phyloP scores from a whole-genome alignment of 1,284 basidiomycete species.

The Apiotrichum domesticum region DNA sequence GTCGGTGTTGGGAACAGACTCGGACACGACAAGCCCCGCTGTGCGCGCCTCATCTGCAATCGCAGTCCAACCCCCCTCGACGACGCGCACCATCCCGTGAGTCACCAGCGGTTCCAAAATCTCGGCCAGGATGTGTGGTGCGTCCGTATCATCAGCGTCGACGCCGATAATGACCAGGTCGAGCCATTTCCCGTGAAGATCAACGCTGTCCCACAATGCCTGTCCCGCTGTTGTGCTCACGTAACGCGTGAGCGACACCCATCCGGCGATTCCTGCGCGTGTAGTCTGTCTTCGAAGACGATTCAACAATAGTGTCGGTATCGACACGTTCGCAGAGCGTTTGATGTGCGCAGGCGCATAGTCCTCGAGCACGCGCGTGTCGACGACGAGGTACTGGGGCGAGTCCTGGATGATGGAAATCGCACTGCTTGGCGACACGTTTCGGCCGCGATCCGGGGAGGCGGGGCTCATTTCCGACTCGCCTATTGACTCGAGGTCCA shows the following conservation, averaged over 20 bases:
- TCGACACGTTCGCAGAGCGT: slow-evolving; percentile 69
- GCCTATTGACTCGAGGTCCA: slow-evolving; percentile 13
- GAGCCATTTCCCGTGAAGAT: slow-evolving; percentile 46
- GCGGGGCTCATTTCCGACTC: slow-evolving; percentile 1
- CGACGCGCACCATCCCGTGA: slow-evolving; percentile 19
- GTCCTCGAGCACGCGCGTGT: slow-evolving; percentile 64
- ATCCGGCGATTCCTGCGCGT: slow-evolving; percentile 50
- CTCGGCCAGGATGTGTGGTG: slow-evolving; percentile 16
- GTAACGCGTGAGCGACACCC: slow-evolving; percentile 65
- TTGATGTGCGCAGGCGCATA: slow-evolving; percentile 60
- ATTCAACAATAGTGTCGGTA: slow-evolving; percentile 78
- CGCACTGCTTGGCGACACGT: slow-evolving; percentile 13
- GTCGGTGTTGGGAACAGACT: no score
- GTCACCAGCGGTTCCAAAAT: slow-evolving; percentile 23
- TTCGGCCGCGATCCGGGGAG: slow-evolving; percentile 3
- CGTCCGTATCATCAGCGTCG: slow-evolving; percentile 25
- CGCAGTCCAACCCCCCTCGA: slow-evolving; percentile 34
- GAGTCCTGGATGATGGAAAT: slow-evolving; percentile 15
- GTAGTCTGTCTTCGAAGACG: slow-evolving; percentile 63
- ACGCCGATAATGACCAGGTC: slow-evolving; percentile 29
- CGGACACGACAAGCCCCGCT: slow-evolving; percentile 1
- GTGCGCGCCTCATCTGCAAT: slow-evolving; percentile 9
- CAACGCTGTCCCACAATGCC: slow-evolving; percentile 56
- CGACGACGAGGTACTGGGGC: slow-evolving; percentile 55
- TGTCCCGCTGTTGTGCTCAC: slow-evolving; percentile 68